Evolutionary conservation across 768 basidiomycete genomes (phyloP), one percentile per base, ranked within the genome.

Genomic region (Imleria badia): DNA sequence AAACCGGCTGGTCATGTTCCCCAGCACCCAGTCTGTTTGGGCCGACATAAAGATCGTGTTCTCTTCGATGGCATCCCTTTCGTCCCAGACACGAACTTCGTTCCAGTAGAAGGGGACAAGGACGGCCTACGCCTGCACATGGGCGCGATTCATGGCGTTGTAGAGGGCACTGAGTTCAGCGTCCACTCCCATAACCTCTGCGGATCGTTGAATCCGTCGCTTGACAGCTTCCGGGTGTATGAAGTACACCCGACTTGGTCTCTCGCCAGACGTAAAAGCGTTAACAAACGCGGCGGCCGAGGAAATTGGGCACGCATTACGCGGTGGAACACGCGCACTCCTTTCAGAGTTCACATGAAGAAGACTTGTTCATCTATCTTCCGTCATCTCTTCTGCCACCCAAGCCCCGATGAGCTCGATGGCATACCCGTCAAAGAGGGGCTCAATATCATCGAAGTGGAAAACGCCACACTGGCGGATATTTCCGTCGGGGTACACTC

Each of bases 161-260:
- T 78, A n/a, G 78, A 79, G 55, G 86, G 85, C 44, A 84, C 78
- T 10, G 82, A 85, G 57, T 76, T 89, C 55, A 78, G 77, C 38
- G 43, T 88, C 20, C 85, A 87, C 63, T 71, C 76, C 20, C 85
- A 87, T 66, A 86, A 87, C 65, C 75, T 75, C 56, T 72, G 72
- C n/a, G 79, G 79, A 20, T 85, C 85, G 8, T 68, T 73, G 45
- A 88, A 87, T 57, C 79, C 81, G 2, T 52, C 75, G 19, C 67
- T 85, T 13, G 81, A 79, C 23, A 75, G 63, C 34, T 76, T 79
- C n/a, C 70, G 78, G 31, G 83, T 80, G 31, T 72, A 73, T 31
- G 78, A 81, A 46, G 79, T 84, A 5, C 73, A 81, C 48, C 71
- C 84, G 5, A 84, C 85, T 3, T 85, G 80, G 80, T 85, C 78